Base-by-base conservation (phyloP, 176 grass and related monocot species). In the Musa itinerans region DNA sequence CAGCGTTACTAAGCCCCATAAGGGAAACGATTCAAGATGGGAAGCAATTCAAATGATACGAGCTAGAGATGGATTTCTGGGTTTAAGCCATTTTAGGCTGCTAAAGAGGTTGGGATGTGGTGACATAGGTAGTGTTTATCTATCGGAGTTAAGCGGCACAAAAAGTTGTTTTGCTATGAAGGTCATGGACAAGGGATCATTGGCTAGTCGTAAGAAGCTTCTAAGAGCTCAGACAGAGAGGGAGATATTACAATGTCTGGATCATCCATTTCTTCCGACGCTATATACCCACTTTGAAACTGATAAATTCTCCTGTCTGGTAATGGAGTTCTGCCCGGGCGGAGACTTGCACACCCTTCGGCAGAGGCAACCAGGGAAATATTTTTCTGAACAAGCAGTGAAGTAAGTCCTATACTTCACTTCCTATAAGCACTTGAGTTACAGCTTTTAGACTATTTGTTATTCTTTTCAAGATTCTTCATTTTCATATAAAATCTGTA, bases 261-360 rank as follows among this genome's bases (percentile, higher is more conserved):
- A 89, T 76, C 87, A 89, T 53, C 87, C 87, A 52, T 86, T 89
- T 69, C 87, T 89, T 65, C 87, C 87, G 25, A 89, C 87, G 57
- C 59, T 89, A 23, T 89, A 89, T 72, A 83, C 78, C 22, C 87
- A 89, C 53, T 89, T 89, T 63, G 87, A 86, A 63, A 89, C 87
- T 1, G 83, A 86, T 58, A 89, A 89, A 49, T 89, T 89, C 69
- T 89, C 87, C 11, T 89, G 87, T 71, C 65, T 89, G 52, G 87
- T 89, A 10, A 89, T 89, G 87, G 87, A 89, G 69, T 89, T 83
- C 77, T 89, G 87, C 74, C 87, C 83, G 8, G 87, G 87, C 8
- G 87, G 87, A 75, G 87, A 86, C 48, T 78, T 89, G 64, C 87
- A 89, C 50, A 81, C 80, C 26, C 87, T 89, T 83, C 76, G 87